Base-by-base conservation (phyloP, 441 rosid species). In the Erodium trifolium region DNA sequence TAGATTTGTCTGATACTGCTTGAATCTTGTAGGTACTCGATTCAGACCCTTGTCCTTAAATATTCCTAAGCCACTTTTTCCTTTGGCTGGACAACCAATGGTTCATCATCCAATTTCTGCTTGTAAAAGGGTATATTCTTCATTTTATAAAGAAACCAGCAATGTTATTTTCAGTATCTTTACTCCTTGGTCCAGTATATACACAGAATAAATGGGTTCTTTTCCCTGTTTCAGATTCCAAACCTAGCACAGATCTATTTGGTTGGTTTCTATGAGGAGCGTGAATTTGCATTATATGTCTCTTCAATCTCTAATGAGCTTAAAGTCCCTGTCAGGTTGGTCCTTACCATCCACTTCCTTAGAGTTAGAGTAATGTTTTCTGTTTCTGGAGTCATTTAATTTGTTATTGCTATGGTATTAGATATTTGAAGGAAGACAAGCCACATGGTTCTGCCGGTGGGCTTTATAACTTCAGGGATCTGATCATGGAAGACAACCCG, bases 391-490 rank as follows among this genome's bases (percentile, higher is more conserved):
- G 60, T 51, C 57, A 51, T 16, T 43, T 41, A 27, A 12, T 19
- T 41, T 35, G 17, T 5, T 9, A 7, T 11, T 6, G 43, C 5
- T 6, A 12, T 13, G n/a, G 29, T 67, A 17, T 11, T 57, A 92
- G 98, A 79, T 92, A 90, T 84, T 78, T 90, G 82, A 88, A 80
- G 80, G 98, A 92, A 81, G 92, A 92, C 74, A 88, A 83, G 59
- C 96, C 98, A 0, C 96, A 90, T 78, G 98, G 98, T 74, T 92
- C 96, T 0, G 98, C 98, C 70, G 98, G 98, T 83, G 97, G 92
- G 47, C 95, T 90, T 68, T 86, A 86, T 75, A 79, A 88, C 78
- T 92, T 90, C 77, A 84, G 88, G 65, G 86, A 86, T 71, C 71
- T 78, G 43, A 87, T 92, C 68, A 87, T 90, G 97, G 97, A 88